Evolutionary conservation across 2,329 filamentous ascomycete species (phyloP).

Genomic region (Exophiala lecanii-corni): DNA sequence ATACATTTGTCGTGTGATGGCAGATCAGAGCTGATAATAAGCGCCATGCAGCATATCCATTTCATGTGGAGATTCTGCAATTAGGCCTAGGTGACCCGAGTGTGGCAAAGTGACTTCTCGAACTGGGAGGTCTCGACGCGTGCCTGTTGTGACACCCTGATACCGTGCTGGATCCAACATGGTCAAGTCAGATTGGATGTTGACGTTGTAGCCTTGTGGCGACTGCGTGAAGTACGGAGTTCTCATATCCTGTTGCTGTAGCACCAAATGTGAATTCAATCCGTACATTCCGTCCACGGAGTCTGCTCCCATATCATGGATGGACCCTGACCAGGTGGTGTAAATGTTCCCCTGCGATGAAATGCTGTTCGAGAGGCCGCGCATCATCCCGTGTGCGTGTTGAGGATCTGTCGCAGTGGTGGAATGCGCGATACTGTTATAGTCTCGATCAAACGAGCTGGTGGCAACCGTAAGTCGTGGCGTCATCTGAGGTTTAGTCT

Average conservation of each 20-base stretch:
- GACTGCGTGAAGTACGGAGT: constrained; percentile 9
- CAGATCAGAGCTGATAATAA: neutral
- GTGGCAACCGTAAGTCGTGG: constrained; percentile 3
- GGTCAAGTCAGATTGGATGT: constrained; percentile 6
- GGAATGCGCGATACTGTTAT: neutral
- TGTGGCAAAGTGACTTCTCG: neutral
- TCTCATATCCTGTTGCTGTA: constrained; percentile 5
- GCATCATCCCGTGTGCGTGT: constrained; percentile 6
- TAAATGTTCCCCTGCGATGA: neutral
- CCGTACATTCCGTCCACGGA: constrained; percentile 16
- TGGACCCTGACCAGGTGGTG: constrained; percentile 12
- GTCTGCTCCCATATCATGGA: constrained; percentile 13
- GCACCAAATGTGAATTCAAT: constrained; percentile 6
- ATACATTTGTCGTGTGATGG: too few relatives aligned
- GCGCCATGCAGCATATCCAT: neutral
- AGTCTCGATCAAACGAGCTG: neutral
- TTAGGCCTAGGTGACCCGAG: too few relatives aligned
- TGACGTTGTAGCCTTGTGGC: constrained; percentile 8
- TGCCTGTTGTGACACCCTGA: constrained; percentile 6
- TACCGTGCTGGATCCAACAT: constrained; percentile 13
- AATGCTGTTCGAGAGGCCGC: constrained; percentile 6
- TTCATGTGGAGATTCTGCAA: too few relatives aligned
- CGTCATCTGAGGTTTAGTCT: constrained; percentile 7
- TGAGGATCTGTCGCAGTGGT: neutral
- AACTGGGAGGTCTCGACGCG: neutral